A percentile compares a stretch with the other conserved stretches of the same genome.
These are phyloP conservation scores for Polytrichum commune DNA, from an alignment of 225 moss, liverwort and hornwort genomes.

Conservation along the genomic window DNA sequence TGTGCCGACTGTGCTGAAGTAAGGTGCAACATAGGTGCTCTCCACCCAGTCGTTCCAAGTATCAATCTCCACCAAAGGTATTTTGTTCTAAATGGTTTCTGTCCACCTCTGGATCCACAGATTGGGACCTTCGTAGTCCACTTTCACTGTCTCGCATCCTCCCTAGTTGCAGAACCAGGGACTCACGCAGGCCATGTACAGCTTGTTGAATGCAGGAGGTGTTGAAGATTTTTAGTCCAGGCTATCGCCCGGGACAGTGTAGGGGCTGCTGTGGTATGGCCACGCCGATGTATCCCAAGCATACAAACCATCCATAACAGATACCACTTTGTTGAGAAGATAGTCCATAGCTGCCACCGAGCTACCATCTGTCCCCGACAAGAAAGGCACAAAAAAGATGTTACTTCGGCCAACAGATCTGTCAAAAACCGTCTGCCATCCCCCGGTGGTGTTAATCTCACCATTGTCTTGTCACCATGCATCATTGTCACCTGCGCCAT, in stretches of 20 bases:
- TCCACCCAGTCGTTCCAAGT: slow-evolving; percentile 33
- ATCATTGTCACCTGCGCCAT: slow-evolving; percentile 10
- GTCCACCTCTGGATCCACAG: slow-evolving; percentile 17
- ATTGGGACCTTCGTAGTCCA: slow-evolving; percentile 15
- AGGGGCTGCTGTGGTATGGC: neutral
- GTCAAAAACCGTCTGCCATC: slow-evolving; percentile 3
- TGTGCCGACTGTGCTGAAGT: slow-evolving; percentile 3
- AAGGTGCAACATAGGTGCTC: slow-evolving; percentile 15
- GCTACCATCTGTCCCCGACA: slow-evolving; percentile 13
- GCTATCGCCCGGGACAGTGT: neutral
- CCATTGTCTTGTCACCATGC: neutral
- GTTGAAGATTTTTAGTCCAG: slow-evolving; percentile 2
- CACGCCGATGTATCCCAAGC: slow-evolving; percentile 30
- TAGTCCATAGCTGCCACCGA: neutral
- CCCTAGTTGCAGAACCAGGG: slow-evolving; percentile 21
- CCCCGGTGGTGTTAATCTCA: no score
- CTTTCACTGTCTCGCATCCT: slow-evolving; percentile 1
- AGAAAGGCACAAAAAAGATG: slow-evolving; percentile 22
- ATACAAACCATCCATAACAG: slow-evolving; percentile 19
- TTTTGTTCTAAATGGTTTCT: no score
- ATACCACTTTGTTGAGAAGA: neutral
- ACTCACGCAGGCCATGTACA: slow-evolving; percentile 15
- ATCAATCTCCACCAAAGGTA: slow-evolving; percentile 5
- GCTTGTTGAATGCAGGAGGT: slow-evolving; percentile 9
- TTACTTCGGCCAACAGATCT: slow-evolving; percentile 16